Conservation (phyloP, 1,284 basidiomycete genomes). For the Ganoderma multipileum region DNA sequence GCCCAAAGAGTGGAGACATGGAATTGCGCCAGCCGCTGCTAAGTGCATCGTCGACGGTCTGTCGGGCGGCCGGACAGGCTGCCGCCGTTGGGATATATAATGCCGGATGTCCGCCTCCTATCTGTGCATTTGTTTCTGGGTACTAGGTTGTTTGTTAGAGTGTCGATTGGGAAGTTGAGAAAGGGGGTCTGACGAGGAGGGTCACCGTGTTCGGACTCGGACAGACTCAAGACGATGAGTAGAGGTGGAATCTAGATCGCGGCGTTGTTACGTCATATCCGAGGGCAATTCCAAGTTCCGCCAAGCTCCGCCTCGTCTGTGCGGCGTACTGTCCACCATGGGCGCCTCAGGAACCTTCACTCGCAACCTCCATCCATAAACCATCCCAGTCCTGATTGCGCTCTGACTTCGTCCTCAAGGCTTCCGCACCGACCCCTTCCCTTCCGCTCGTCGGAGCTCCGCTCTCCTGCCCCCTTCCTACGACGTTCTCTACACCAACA, state of each 20-base stretch:
- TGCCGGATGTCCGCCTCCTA: not conserved
- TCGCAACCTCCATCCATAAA: conserved; percentile 26
- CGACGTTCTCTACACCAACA: not conserved
- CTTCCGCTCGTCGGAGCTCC: conserved; percentile 26
- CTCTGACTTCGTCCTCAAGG: conserved; percentile 27
- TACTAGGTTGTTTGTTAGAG: not conserved
- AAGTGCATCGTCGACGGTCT: no score
- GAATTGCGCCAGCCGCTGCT: no score
- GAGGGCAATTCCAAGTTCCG: conserved; percentile 21
- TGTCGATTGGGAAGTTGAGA: not conserved
- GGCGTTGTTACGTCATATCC: conserved; percentile 23
- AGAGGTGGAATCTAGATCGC: conserved; percentile 4
- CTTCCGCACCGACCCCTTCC: conserved; percentile 18
- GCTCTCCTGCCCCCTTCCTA: conserved; percentile 17
- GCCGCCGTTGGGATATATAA: not conserved
- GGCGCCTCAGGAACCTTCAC: conserved; percentile 11
- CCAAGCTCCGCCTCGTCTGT: conserved; percentile 8
- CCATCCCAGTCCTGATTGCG: conserved; percentile 6
- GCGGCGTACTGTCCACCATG: not conserved
- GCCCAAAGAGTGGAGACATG: not conserved
- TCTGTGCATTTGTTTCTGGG: not conserved
- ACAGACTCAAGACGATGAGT: conserved; percentile 4
- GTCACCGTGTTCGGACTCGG: not conserved
- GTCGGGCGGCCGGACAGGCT: no score
- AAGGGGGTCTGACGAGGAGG: not conserved